Evolutionary conservation across 192 early-diverging fungal species (phyloP), one percentile per base, ranked within the genome.

Genomic region (Rhizophagus prolifer): DNA sequence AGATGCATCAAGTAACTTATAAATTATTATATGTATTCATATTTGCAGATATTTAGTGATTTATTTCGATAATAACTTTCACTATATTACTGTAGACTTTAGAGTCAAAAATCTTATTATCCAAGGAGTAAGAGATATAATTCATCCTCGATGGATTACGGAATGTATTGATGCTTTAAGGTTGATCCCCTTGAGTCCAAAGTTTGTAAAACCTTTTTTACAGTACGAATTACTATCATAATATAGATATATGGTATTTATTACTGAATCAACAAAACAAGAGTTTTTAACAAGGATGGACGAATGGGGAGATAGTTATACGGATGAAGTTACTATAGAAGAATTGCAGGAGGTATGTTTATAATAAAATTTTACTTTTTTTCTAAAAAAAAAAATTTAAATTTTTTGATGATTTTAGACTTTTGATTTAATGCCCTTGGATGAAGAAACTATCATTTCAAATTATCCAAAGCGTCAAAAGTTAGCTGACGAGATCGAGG

Each of bases 261-360:
- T 89, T 13, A 87, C 89, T 1, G 38, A 78, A 9, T 47, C 79
- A 6, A 94, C 92, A 0, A 75, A 81, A 44, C 76, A 78, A 1
- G 70, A 83, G 30, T 87, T 94, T 41, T 66, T 83, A 25, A 72
- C 78, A 62, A 86, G 78, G 36, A 89, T 91, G 72, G 94, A 95
- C 81, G 62, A 83, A 62, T 95, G 72, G 65, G 88, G 92, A 7
- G 94, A 95, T 75, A 88, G 86, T 26, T 95, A 87, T 75, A 86
- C 81, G 1, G 88, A 91, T 28, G 85, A 88, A 19, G 74, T 92
- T 1, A 86, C 83, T 30, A 78, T 72, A 6, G 79, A 81, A 23
- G 78, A 71, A 2, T 76, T 95, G 31, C 79, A 85, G 74, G 88
- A 93, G 79, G 91, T 92, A 83, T 34, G 8, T 28, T 31, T 16